Evolutionary conservation across 2,329 filamentous ascomycete genomes (phyloP).

Genomic region (Cytospora chrysosperma): DNA sequence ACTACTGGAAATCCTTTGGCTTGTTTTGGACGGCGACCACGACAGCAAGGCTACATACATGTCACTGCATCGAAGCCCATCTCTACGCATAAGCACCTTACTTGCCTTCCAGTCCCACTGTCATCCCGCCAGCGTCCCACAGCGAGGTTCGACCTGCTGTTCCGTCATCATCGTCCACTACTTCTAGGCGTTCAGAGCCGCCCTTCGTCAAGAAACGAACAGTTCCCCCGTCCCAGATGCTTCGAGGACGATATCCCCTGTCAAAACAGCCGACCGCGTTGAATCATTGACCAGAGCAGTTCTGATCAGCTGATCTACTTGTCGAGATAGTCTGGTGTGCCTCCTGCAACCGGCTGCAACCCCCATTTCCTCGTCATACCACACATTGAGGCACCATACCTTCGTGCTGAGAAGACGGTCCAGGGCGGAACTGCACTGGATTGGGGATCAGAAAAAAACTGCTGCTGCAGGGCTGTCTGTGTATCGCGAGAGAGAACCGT

Average conservation of each 20-base stretch:
- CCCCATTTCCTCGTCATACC: constrained; percentile 15
- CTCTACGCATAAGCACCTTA: constrained; percentile 9
- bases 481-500: background rate
- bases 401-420: background rate
- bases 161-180: background rate
- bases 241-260: background rate
- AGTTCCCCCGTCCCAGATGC: background rate
- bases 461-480: background rate
- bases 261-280: background rate
- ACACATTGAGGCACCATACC: constrained; percentile 9
- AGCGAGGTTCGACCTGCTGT: background rate
- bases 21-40: constrained; percentile 6
- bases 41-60: background rate
- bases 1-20: constrained; percentile 17
- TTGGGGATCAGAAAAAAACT: background rate
- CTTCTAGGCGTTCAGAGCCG: background rate
- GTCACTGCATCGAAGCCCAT: background rate
- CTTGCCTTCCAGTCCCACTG: constrained; percentile 4
- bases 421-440: background rate
- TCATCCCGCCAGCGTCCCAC: background rate
- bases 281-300: background rate
- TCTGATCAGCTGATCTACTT: background rate
- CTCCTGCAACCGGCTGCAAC: constrained; percentile 7
- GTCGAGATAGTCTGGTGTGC: background rate
- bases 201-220: background rate